These are phyloP conservation scores for Malus domestica DNA, from an alignment of 306 rosid species.

Conservation along the genomic window DNA sequence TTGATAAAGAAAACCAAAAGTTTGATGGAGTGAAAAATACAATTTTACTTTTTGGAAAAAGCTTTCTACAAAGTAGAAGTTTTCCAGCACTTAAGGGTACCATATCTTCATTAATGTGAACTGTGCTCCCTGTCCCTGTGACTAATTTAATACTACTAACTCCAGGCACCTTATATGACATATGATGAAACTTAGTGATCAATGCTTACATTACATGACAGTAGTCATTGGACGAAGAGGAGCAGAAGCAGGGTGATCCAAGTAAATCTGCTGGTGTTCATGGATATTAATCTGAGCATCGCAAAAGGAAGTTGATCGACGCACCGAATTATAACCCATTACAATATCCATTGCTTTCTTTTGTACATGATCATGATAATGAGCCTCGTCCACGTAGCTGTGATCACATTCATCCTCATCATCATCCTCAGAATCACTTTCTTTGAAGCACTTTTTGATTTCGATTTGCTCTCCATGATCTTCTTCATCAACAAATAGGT, in stretches of 20 bases:
- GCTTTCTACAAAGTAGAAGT: no score
- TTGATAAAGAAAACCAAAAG: no score
- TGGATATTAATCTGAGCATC: not conserved
- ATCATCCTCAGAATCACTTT: not conserved
- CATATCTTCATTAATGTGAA: not conserved
- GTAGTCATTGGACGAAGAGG: conserved; percentile 31
- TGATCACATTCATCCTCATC: not conserved
- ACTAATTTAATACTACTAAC: not conserved
- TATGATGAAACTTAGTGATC: no score
- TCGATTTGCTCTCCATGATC: no score
- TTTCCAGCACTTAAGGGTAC: not conserved
- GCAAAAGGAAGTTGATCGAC: conserved; percentile 12
- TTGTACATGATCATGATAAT: not conserved
- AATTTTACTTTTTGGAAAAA: no score
- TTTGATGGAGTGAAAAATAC: no score
- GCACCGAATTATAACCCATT: not conserved
- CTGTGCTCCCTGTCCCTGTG: not conserved
- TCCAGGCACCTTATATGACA: not conserved
- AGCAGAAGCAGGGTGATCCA: conserved; percentile 30
- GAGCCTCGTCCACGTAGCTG: not conserved
- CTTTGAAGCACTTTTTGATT: not conserved
- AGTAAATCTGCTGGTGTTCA: not conserved
- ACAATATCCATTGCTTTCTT: not conserved
- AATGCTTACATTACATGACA: conserved; percentile 1
- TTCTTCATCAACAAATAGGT: not conserved